phyloP scores from a whole-genome alignment of 2,329 filamentous ascomycete species.

The Fusarium musae region DNA sequence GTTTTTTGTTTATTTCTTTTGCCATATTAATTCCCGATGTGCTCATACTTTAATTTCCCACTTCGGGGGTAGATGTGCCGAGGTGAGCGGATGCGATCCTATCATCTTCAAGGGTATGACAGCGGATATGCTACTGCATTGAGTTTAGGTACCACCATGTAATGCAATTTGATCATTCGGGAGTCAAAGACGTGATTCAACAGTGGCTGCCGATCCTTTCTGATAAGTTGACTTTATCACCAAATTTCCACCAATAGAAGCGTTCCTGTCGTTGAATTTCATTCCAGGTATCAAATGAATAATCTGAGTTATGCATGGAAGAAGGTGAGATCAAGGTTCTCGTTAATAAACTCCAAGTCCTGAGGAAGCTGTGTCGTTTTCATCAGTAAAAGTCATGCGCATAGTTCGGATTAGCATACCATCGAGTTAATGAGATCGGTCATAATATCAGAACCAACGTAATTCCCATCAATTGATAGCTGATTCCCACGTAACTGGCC shows the following conservation, averaged over 20 bases:
- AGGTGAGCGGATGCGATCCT: background rate
- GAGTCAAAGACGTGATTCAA: conserved; percentile 9
- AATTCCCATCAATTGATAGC: background rate
- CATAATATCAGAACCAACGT: background rate
- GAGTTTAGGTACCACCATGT: background rate
- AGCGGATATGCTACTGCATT: conserved; percentile 6
- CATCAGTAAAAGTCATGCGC: background rate
- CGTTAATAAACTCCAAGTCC: background rate
- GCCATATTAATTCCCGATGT: background rate
- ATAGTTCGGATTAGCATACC: background rate
- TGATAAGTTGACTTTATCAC: background rate
- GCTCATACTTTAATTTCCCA: background rate
- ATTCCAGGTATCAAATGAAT: too few species aligned
- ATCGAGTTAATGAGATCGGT: background rate
- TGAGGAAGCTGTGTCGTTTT: background rate
- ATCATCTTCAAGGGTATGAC: background rate
- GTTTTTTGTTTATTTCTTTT: background rate
- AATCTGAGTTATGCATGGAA: background rate
- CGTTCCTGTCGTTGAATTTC: fast-evolving
- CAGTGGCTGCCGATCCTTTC: background rate
- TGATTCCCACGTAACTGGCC: fast-evolving
- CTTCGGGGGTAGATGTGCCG: conserved; percentile 1
- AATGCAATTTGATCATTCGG: conserved; percentile 2
- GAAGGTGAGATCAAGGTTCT: background rate
- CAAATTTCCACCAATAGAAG: conserved; percentile 16